A percentile compares a stretch with the other conserved stretches of the same genome.
These are phyloP conservation scores for Notholithocarpus densiflorus DNA, from an alignment of 306 rosid species.

Conservation along the genomic window DNA sequence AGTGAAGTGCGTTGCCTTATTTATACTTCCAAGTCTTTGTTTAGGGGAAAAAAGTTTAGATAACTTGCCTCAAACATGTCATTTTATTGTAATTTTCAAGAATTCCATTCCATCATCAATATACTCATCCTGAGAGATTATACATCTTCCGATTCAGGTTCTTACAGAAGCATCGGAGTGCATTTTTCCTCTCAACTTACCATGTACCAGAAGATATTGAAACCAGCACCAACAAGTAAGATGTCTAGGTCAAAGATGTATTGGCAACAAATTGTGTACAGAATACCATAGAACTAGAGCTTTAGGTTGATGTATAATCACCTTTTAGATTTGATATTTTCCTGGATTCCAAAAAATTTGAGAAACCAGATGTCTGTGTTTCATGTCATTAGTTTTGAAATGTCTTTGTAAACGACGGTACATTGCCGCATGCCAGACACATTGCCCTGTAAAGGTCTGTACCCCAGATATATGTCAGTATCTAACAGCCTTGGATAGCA, in stretches of 20 bases:
- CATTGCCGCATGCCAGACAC: too few species aligned
- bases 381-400: not conserved
- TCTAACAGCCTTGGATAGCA: too few species aligned
- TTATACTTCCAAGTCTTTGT: not conserved
- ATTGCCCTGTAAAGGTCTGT: too few species aligned
- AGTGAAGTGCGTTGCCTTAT: not conserved
- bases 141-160: constrained; percentile 53
- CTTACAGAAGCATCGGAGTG: constrained; percentile 54
- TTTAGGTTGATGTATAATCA: not conserved
- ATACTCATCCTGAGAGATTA: too few species aligned
- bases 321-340: not conserved
- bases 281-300: constrained; percentile 10
- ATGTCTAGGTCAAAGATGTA: constrained; percentile 1
- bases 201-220: constrained; percentile 54
- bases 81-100: not conserved
- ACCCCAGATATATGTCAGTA: too few species aligned
- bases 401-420: not conserved
- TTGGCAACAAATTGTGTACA: constrained; percentile 21
- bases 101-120: not conserved
- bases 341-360: not conserved
- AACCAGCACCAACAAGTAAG: constrained; percentile 47
- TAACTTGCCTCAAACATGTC: not conserved
- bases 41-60: not conserved
- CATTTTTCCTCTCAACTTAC: constrained; percentile 64
- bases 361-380: not conserved